A percentile compares a stretch with the other conserved stretches of the same genome.
phyloP scores from a whole-genome alignment of 306 rosid species.

The Mimosa pudica region DNA sequence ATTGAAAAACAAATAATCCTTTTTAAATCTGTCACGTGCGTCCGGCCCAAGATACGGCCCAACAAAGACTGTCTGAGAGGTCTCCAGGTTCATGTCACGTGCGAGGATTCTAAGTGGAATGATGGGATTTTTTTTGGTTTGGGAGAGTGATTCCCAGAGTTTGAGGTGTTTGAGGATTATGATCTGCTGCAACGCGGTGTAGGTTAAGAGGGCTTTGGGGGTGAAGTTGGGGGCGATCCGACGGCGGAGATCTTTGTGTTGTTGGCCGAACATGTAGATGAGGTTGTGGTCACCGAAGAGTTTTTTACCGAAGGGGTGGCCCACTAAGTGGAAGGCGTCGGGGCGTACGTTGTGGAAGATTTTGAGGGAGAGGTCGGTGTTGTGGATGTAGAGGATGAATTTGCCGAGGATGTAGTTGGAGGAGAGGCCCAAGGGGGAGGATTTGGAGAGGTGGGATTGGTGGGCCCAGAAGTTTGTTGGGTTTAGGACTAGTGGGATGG shows the following conservation, averaged over 20 bases:
- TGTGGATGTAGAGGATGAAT: slow-evolving; percentile 74
- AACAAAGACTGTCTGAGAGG: slow-evolving; percentile 81
- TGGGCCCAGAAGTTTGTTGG: slow-evolving; percentile 77
- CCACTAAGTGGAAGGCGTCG: slow-evolving; percentile 70
- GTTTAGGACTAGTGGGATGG: slow-evolving; percentile 54
- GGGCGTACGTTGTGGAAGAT: slow-evolving; percentile 83
- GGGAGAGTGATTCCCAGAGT: slow-evolving; percentile 50
- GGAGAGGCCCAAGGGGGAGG: slow-evolving; percentile 58
- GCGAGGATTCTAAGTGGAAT: slow-evolving; percentile 46
- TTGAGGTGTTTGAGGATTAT: slow-evolving; percentile 64
- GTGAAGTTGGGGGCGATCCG: slow-evolving; percentile 85
- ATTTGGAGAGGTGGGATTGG: slow-evolving; percentile 59
- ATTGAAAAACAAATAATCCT: slow-evolving; percentile 73
- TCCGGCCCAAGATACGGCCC: slow-evolving; percentile 66
- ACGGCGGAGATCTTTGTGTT: slow-evolving; percentile 86
- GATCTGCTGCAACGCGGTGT: slow-evolving; percentile 76
- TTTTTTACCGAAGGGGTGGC: slow-evolving; percentile 91
- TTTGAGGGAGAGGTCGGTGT: slow-evolving; percentile 78
- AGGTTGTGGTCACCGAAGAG: slow-evolving; percentile 90
- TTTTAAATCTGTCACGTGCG: slow-evolving; percentile 59
- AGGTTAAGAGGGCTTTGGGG: slow-evolving; percentile 73
- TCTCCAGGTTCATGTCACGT: slow-evolving; percentile 83
- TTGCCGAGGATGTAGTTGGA: slow-evolving; percentile 76
- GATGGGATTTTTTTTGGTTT: no score
- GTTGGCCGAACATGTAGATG: slow-evolving; percentile 82